Percentiles rank a stretch among this genome's conserved stretches.
Evolutionary conservation across 805 yeast genomes (phyloP).

Genomic region (Nakazawaea laoshanensis): DNA sequence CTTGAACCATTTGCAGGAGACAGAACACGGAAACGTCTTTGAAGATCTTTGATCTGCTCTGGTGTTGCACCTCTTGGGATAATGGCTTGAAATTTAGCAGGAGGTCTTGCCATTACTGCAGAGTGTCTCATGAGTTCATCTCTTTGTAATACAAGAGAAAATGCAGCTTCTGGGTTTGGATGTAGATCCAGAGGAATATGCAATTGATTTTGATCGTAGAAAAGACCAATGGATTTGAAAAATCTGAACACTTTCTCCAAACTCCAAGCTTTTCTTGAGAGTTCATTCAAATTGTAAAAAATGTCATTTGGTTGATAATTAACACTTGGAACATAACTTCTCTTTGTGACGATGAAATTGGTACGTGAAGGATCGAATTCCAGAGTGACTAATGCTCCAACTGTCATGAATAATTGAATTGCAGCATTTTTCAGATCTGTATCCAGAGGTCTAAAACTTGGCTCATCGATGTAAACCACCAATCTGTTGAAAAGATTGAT

Average conservation of each 20-base stretch:
- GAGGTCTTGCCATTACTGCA: too few relatives aligned
- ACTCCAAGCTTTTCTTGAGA: conserved; percentile 51
- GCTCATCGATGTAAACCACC: conserved; percentile 40
- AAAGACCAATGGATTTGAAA: conserved; percentile 22
- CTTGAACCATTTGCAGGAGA: conserved; percentile 1
- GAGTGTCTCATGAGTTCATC: too few relatives aligned
- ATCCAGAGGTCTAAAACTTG: conserved; percentile 25
- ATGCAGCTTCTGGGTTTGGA: not conserved
- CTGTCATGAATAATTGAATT: conserved; percentile 32
- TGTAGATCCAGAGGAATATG: not conserved
- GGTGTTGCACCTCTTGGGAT: conserved; percentile 9
- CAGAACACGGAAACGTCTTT: conserved; percentile 1
- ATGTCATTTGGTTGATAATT: conserved; percentile 35
- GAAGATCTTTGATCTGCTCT: conserved; percentile 2
- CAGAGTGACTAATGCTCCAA: conserved; percentile 37
- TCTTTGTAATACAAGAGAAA: conserved; percentile 26
- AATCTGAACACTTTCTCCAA: conserved; percentile 49
- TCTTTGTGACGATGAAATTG: conserved; percentile 40
- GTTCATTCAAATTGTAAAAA: conserved; percentile 33
- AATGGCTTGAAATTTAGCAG: conserved; percentile 4
- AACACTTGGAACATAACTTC: conserved; percentile 28
- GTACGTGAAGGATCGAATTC: conserved; percentile 32
- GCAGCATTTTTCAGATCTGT: conserved; percentile 31
- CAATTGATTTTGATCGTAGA: not conserved
- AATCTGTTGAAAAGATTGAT: conserved; percentile 36